A percentile compares a stretch with the other conserved stretches of the same genome.
phyloP scores from a whole-genome alignment of 805 yeast species.

The Candida andamanensis region DNA sequence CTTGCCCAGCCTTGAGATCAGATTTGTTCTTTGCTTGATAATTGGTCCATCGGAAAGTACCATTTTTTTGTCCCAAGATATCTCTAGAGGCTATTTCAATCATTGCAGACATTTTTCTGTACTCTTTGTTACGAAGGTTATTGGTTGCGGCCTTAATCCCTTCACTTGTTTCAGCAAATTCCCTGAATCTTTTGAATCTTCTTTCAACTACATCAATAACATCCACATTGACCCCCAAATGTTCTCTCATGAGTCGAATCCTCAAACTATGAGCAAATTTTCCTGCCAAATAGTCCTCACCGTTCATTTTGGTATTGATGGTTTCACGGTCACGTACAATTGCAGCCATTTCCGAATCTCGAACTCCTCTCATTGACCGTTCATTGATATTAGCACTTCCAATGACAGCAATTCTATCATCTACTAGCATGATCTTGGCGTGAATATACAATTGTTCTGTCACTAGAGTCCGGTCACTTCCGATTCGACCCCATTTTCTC shows the following conservation, averaged over 20 bases:
- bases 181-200: slow-evolving; percentile 49
- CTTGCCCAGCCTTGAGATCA: slow-evolving; percentile 11
- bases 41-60: slow-evolving; percentile 44
- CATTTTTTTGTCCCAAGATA: slow-evolving; percentile 46
- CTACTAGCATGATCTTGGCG: slow-evolving; percentile 87
- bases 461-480: slow-evolving; percentile 63
- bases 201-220: slow-evolving; percentile 76
- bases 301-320: slow-evolving; percentile 71
- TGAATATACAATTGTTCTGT: slow-evolving; percentile 94
- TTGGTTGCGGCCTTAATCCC: slow-evolving; percentile 46
- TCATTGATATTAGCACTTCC: slow-evolving; percentile 98
- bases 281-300: slow-evolving; percentile 73
- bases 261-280: slow-evolving; percentile 86
- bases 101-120: slow-evolving; percentile 52
- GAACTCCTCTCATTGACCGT: slow-evolving; percentile 86
- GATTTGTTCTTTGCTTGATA: slow-evolving; percentile 18
- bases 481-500: slow-evolving; percentile 93
- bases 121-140: slow-evolving; percentile 28
- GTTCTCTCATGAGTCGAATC: slow-evolving; percentile 93
- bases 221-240: slow-evolving; percentile 90
- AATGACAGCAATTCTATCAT: slow-evolving; percentile 87
- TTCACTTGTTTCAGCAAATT: slow-evolving; percentile 34
- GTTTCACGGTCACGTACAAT: slow-evolving; percentile 78
- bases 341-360: slow-evolving; percentile 95
- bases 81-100: slow-evolving; percentile 72